Evolutionary conservation across 2,329 filamentous ascomycete genomes (phyloP).

Genomic region (Sporothrix protearum): DNA sequence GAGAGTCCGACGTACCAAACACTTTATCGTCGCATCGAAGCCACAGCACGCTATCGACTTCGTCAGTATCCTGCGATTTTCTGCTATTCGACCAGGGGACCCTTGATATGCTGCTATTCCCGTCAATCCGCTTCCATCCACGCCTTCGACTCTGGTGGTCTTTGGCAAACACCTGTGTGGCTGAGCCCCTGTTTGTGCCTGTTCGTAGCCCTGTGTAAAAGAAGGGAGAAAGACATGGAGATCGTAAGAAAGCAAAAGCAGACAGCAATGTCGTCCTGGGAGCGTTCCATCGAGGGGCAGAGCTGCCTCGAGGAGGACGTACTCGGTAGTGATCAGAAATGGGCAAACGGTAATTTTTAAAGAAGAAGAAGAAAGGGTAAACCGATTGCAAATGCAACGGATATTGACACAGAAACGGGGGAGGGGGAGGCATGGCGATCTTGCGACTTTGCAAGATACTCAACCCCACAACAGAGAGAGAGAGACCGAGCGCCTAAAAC

Average conservation of each 20-base stretch:
- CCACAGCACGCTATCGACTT: background rate
- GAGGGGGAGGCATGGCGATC: background rate
- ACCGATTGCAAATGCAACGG: background rate
- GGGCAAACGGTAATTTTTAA: background rate
- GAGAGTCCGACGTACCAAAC: background rate
- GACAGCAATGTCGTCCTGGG: background rate
- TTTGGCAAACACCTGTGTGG: background rate
- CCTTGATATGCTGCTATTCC: constrained; percentile 1
- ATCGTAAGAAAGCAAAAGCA: no score
- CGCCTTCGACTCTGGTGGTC: background rate
- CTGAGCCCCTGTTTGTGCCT: background rate
- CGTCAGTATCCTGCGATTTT: no score
- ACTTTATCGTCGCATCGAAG: background rate
- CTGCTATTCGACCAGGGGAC: background rate
- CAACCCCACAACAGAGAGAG: background rate
- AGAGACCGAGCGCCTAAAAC: constrained; percentile 6
- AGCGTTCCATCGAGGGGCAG: background rate
- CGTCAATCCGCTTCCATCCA: background rate
- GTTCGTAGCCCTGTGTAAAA: background rate
- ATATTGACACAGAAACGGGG: background rate
- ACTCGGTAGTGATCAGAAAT: background rate
- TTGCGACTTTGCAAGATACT: background rate
- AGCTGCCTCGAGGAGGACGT: background rate
- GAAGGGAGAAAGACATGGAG: background rate
- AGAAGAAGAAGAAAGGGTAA: background rate